These are phyloP conservation scores for Kalanchoe fedtschenkoi DNA, from an alignment of 164 flowering plant genomes.

Conservation along the genomic window DNA sequence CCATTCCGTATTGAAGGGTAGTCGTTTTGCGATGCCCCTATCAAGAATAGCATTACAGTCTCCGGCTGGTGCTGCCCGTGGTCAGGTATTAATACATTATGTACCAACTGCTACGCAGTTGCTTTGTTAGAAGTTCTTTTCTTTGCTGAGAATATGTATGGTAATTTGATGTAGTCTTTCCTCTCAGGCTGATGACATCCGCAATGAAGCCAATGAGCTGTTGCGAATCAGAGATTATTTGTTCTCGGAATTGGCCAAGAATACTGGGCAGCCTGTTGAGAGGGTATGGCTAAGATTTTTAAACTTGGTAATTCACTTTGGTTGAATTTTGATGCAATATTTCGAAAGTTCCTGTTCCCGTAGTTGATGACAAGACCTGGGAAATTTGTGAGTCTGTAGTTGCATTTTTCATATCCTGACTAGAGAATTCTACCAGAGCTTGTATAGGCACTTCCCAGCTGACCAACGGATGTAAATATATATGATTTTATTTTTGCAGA, in stretches of 20 bases:
- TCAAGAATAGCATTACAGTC: constrained; percentile 61
- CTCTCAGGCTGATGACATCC: constrained; percentile 81
- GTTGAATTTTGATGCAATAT: not conserved
- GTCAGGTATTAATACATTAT: constrained; percentile 48
- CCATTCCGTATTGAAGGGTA: constrained; percentile 39
- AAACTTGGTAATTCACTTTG: not conserved
- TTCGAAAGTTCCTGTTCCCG: not conserved
- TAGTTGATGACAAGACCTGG: no score
- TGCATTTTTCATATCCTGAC: not conserved
- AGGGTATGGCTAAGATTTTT: constrained; percentile 32
- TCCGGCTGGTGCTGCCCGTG: constrained; percentile 89
- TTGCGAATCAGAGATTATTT: constrained; percentile 71
- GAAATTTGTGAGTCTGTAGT: not conserved
- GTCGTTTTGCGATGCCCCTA: constrained; percentile 68
- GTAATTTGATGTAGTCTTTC: constrained; percentile 8
- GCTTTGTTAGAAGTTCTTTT: not conserved
- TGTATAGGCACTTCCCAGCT: not conserved
- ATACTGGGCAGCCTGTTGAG: constrained; percentile 83
- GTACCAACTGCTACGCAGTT: not conserved
- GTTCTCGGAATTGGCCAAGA: constrained; percentile 50
- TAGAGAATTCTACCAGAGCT: not conserved
- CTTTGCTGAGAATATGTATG: not conserved
- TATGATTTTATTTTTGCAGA: constrained; percentile 25
- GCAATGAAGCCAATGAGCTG: constrained; percentile 80
- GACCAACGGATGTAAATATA: not conserved